Conservation (phyloP, 106 monocot genomes). For the Narthecium ossifragum region DNA sequence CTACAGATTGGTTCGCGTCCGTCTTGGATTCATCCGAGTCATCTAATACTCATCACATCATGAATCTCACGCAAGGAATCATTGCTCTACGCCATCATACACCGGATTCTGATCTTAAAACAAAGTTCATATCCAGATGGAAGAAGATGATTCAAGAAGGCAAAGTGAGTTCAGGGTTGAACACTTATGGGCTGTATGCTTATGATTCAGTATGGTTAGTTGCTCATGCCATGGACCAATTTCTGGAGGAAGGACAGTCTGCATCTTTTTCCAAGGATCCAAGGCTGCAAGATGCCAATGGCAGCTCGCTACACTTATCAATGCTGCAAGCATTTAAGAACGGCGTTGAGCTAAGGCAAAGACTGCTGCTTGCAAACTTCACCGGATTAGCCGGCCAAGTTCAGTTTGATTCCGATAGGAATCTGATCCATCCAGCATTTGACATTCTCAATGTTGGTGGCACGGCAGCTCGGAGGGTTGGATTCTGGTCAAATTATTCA, state of each 20-base stretch:
- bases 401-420: slow-evolving; percentile 33
- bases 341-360: slow-evolving; percentile 39
- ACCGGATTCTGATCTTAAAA: slow-evolving; percentile 34
- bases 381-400: slow-evolving; percentile 48
- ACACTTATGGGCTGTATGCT: slow-evolving; percentile 53
- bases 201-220: slow-evolving; percentile 71
- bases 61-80: slow-evolving; percentile 54
- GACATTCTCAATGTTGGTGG: slow-evolving; percentile 50
- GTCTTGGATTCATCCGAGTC: slow-evolving; percentile 23
- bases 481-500: slow-evolving; percentile 45
- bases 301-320: slow-evolving; percentile 21
- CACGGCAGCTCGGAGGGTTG: slow-evolving; percentile 22
- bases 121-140: slow-evolving; percentile 38
- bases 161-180: slow-evolving; percentile 18
- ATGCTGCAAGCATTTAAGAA: slow-evolving; percentile 41
- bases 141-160: slow-evolving; percentile 13
- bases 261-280: slow-evolving; percentile 29
- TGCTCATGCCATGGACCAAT: slow-evolving; percentile 47
- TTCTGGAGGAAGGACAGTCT: slow-evolving; percentile 33
- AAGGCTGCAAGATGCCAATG: slow-evolving; percentile 15
- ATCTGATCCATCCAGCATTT: slow-evolving; percentile 31
- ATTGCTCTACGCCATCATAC: slow-evolving; percentile 47
- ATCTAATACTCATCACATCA: background rate
- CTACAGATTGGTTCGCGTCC: slow-evolving; percentile 71
- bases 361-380: slow-evolving; percentile 41